These are phyloP conservation scores for Pythium periplocum DNA, from an alignment of 352 stramenopile species.

Conservation along the genomic window DNA sequence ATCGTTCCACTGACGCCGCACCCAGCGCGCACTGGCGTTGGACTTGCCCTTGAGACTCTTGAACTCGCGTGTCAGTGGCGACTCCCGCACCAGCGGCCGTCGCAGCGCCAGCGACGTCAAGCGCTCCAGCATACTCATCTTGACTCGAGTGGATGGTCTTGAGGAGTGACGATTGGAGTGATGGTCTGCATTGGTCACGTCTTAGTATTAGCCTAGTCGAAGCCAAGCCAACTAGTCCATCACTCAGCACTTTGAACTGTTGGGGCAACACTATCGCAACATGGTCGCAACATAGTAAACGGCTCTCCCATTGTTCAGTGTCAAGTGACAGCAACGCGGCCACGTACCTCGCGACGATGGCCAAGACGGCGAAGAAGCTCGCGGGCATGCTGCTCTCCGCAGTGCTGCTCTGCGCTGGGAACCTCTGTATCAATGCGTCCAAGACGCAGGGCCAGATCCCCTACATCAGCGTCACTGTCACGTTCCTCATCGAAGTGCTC, in stretches of 20 bases:
- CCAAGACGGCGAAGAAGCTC: constrained; percentile 50
- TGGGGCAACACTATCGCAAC: no score
- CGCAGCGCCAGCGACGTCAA: constrained; percentile 3
- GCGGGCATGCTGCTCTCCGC: constrained; percentile 58
- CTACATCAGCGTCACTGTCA: constrained; percentile 83
- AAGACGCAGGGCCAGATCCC: constrained; percentile 68
- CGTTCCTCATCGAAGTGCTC: constrained; percentile 80
- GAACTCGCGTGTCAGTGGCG: constrained; percentile 31
- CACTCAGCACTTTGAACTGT: no score
- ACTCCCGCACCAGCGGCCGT: constrained; percentile 2
- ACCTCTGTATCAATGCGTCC: constrained; percentile 82
- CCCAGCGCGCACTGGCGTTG: constrained; percentile 78
- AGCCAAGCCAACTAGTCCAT: no score
- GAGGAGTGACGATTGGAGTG: no score
- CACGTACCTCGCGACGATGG: neutral
- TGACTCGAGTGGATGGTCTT: no score
- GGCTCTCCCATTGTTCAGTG: no score
- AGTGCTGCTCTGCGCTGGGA: constrained; percentile 71
- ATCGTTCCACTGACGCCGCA: constrained; percentile 81
- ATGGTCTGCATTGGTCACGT: no score
- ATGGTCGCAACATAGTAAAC: no score
- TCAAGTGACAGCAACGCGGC: no score
- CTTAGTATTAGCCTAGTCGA: no score
- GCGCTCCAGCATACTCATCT: no score
- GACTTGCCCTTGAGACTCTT: constrained; percentile 84